Percentiles rank a stretch among this genome's conserved stretches.
These are phyloP conservation scores for Cyberlindnera xishuangbannaensis DNA, from an alignment of 805 yeast species.

Conservation along the genomic window DNA sequence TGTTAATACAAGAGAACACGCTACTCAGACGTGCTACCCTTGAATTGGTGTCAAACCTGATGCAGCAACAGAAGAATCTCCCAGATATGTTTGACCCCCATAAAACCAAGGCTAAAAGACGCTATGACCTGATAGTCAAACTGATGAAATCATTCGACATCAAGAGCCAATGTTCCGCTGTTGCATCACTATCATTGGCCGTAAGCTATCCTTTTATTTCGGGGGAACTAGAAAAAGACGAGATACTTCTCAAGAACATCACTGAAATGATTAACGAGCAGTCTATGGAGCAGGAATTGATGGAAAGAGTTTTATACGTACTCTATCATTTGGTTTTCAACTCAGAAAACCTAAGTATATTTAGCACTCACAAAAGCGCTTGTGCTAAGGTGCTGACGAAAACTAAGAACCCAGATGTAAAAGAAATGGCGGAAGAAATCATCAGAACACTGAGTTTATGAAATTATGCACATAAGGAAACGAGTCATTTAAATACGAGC, in stretches of 20 bases:
- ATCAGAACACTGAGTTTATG: conserved; percentile 2
- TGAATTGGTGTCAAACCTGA: conserved; percentile 60
- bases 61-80: conserved; percentile 33
- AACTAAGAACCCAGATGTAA: conserved; percentile 5
- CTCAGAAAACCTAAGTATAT: conserved; percentile 18
- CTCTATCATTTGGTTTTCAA: conserved; percentile 22
- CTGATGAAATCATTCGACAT: conserved; percentile 33
- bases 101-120: conserved; percentile 29
- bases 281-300: conserved; percentile 24
- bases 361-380: neutral
- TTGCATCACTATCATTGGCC: conserved; percentile 32
- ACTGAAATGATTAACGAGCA: conserved; percentile 24
- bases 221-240: conserved; percentile 23
- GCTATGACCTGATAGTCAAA: conserved; percentile 38
- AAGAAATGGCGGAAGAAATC: conserved; percentile 16
- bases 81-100: conserved; percentile 57
- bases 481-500: too few relatives aligned
- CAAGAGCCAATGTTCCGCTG: conserved; percentile 37
- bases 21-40: conserved; percentile 53
- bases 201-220: conserved; percentile 32
- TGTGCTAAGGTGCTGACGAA: neutral
- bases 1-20: conserved; percentile 39
- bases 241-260: conserved; percentile 24
- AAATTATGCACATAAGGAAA: too few relatives aligned
- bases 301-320: conserved; percentile 29